Conservation (phyloP, 2,329 filamentous ascomycete genomes). For the Cladosporium sp. region DNA sequence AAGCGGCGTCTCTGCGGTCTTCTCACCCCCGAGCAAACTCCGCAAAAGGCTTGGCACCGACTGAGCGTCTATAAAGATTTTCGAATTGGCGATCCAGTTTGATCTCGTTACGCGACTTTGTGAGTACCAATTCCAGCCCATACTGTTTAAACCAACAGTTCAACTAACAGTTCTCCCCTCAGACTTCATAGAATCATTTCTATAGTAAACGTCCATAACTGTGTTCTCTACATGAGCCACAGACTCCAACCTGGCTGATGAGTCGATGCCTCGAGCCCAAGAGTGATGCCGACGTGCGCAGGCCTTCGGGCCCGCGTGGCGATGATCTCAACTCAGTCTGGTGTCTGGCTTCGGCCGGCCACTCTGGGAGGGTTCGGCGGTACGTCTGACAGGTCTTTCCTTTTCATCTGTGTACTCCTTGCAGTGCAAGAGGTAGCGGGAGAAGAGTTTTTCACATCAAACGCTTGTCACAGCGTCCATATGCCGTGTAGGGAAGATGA, state of each 20-base stretch:
- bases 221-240: constrained; percentile 25
- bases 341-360: constrained; percentile 37
- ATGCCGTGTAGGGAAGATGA: no score
- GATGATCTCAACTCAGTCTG: constrained; percentile 37
- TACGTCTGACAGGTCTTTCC: constrained; percentile 35
- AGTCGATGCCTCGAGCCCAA: constrained; percentile 36
- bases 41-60: constrained; percentile 9
- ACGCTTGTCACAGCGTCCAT: no score
- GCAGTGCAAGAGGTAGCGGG: not conserved
- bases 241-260: constrained; percentile 39
- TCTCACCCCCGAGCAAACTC: not conserved
- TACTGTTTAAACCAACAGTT: not conserved
- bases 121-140: constrained; percentile 4
- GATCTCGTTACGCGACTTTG: constrained; percentile 18
- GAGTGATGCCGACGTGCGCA: constrained; percentile 37
- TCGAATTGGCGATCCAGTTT: not conserved
- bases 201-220: constrained; percentile 24
- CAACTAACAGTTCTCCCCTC: not conserved
- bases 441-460: constrained; percentile 16
- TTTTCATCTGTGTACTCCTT: constrained; percentile 30
- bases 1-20: not conserved
- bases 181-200: constrained; percentile 25
- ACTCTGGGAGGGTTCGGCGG: constrained; percentile 34
- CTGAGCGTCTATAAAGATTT: not conserved
- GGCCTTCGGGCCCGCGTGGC: constrained; percentile 26